A percentile compares a stretch with the other conserved stretches of the same genome.
phyloP scores from a whole-genome alignment of 768 basidiomycete species.

The Phlebiopsis flavidoalba region DNA sequence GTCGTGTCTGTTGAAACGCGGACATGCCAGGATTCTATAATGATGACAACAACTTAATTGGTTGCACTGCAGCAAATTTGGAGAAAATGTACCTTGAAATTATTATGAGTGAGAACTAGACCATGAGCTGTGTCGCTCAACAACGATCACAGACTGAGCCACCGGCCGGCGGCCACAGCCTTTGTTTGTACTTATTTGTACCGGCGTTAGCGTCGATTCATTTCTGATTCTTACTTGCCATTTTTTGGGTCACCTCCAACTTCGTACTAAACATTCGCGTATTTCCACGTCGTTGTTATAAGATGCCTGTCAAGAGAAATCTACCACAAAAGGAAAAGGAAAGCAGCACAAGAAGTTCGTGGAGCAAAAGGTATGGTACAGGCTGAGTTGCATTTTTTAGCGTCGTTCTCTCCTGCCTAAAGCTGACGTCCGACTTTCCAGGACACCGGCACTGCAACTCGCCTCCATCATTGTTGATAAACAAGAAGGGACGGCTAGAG shows the following conservation, averaged over 20 bases:
- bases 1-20: too few relatives aligned
- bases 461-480: conserved; percentile 15
- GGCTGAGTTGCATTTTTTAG: neutral
- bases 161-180: neutral
- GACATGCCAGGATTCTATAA: too few relatives aligned
- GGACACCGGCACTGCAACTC: conserved; percentile 18
- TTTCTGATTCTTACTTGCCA: neutral
- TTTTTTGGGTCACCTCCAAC: neutral
- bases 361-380: conserved; percentile 14
- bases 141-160: too few relatives aligned
- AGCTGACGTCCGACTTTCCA: conserved; percentile 2
- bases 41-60: too few relatives aligned
- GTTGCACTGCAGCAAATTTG: too few relatives aligned
- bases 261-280: neutral
- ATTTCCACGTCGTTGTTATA: neutral
- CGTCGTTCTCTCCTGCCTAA: neutral
- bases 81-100: too few relatives aligned
- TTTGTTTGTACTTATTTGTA: neutral
- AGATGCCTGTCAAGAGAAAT: neutral
- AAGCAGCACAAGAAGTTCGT: conserved; percentile 15
- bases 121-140: too few relatives aligned
- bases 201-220: neutral
- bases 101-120: too few relatives aligned
- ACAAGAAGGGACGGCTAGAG: conserved; percentile 16
- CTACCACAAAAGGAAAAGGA: neutral